A percentile compares a stretch with the other conserved stretches of the same genome.
phyloP scores from a whole-genome alignment of 2,329 filamentous ascomycete species.

The Calonectria ilicicola region DNA sequence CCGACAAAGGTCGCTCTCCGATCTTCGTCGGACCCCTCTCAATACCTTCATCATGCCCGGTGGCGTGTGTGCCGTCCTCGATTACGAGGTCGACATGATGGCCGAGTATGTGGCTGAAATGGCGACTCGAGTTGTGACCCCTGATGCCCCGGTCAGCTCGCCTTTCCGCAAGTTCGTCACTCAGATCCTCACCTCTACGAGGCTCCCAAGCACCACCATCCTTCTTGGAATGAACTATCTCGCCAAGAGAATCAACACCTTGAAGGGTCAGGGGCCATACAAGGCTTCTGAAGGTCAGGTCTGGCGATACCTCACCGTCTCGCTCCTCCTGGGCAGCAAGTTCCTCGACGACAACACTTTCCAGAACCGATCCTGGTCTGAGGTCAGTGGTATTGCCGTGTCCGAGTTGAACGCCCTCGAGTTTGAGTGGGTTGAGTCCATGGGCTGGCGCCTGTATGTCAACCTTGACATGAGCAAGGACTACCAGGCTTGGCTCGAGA shows the following conservation, averaged over 20 bases:
- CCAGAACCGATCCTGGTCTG: slow-evolving; percentile 96
- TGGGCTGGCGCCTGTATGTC: slow-evolving; percentile 88
- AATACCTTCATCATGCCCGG: slow-evolving; percentile 71
- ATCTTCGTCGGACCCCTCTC: slow-evolving; percentile 53
- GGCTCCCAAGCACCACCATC: slow-evolving; percentile 91
- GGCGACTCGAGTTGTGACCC: slow-evolving; percentile 72
- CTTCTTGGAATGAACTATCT: slow-evolving; percentile 91
- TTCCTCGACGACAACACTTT: slow-evolving; percentile 98
- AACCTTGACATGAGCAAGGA: slow-evolving; percentile 83
- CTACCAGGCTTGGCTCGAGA: slow-evolving; percentile 72
- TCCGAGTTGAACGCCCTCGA: slow-evolving; percentile 87
- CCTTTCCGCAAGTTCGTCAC: slow-evolving; percentile 93
- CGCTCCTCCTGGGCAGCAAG: slow-evolving; percentile 90
- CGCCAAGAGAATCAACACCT: slow-evolving; percentile 82
- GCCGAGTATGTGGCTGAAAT: slow-evolving; percentile 94
- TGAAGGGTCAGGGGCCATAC: slow-evolving; percentile 68
- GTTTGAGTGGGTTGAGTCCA: slow-evolving; percentile 86
- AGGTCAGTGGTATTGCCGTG: slow-evolving; percentile 91
- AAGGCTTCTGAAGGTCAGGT: slow-evolving; percentile 76
- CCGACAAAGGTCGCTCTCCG: slow-evolving; percentile 53
- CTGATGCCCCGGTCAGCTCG: slow-evolving; percentile 67
- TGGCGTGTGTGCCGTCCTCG: slow-evolving; percentile 92
- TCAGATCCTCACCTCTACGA: slow-evolving; percentile 89
- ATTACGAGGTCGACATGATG: slow-evolving; percentile 98
- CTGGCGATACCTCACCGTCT: slow-evolving; percentile 88